Percentiles rank a stretch among this genome's conserved stretches.
phyloP scores from a whole-genome alignment of 2,329 filamentous ascomycete genomes.

The Fusarium siculi region DNA sequence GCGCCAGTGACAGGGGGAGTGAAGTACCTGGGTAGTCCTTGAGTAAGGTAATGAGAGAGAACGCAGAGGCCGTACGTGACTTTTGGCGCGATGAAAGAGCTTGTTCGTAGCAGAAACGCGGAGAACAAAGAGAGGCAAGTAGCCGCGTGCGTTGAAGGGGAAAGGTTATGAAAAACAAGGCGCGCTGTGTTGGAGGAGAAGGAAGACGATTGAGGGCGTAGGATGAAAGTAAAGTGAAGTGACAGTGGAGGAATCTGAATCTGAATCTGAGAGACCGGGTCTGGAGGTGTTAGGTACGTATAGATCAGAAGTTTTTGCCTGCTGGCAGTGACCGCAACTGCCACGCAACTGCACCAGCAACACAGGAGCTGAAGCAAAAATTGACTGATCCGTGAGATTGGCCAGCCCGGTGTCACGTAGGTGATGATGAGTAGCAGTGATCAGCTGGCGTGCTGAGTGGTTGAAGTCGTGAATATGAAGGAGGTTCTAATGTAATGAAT shows the following conservation, averaged over 20 bases:
- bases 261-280: constrained; percentile 13
- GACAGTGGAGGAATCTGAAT: constrained; percentile 33
- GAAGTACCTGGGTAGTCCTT: constrained; percentile 13
- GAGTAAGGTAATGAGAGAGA: constrained; percentile 26
- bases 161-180: not conserved
- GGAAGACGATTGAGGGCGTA: constrained; percentile 26
- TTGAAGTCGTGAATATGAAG: constrained; percentile 35
- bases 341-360: constrained; percentile 30
- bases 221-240: constrained; percentile 27
- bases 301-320: constrained; percentile 45
- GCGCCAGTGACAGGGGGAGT: constrained; percentile 35
- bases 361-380: constrained; percentile 26
- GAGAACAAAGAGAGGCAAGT: not conserved
- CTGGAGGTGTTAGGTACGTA: constrained; percentile 37
- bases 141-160: not conserved
- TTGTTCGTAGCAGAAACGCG: constrained; percentile 22
- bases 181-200: constrained; percentile 1
- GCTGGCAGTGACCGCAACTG: constrained; percentile 36
- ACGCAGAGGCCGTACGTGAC: constrained; percentile 22
- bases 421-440: constrained; percentile 22
- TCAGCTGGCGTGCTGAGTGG: constrained; percentile 20
- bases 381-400: not conserved
- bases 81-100: constrained; percentile 31
- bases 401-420: constrained; percentile 7
- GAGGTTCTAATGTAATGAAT: constrained; percentile 36